Evolutionary conservation across 345 rosid species (phyloP).

Genomic region (Aegle marmelos): DNA sequence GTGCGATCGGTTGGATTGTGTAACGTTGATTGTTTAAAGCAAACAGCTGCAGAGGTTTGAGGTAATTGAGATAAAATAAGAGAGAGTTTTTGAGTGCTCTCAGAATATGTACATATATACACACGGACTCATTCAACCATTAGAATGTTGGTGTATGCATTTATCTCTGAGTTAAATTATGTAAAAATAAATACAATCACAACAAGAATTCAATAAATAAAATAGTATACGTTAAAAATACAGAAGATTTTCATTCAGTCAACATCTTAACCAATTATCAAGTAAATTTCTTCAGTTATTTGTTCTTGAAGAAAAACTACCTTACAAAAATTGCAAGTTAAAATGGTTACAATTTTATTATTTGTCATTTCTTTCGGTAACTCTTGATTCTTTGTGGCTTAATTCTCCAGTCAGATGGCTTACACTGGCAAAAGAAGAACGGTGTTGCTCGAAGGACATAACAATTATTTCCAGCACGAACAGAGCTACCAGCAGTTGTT

Average conservation of each 20-base stretch:
- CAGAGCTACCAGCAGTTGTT: background rate
- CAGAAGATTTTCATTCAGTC: too few relatives aligned
- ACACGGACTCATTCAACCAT: too few relatives aligned
- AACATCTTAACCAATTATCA: too few relatives aligned
- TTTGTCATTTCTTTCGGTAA: background rate
- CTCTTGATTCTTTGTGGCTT: background rate
- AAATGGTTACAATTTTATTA: too few relatives aligned
- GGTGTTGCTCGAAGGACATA: background rate
- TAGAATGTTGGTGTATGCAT: too few relatives aligned
- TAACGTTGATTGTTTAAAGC: slow-evolving; percentile 72
- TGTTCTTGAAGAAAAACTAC: too few relatives aligned
- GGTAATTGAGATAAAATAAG: background rate
- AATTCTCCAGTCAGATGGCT: background rate
- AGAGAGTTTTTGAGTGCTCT: background rate
- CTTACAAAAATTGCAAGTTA: too few relatives aligned
- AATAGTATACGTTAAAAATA: too few relatives aligned
- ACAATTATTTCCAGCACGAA: background rate
- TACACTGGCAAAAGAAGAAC: background rate
- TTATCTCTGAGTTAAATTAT: too few relatives aligned
- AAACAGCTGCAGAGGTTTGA: slow-evolving; percentile 43
- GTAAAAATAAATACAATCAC: too few relatives aligned
- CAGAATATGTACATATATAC: too few relatives aligned
- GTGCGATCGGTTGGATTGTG: slow-evolving; percentile 80
- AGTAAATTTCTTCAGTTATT: too few relatives aligned
- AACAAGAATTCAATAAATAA: background rate